These are phyloP conservation scores for Aspergillus sclerotialis DNA, from an alignment of 2,329 filamentous ascomycete genomes.

Conservation along the genomic window DNA sequence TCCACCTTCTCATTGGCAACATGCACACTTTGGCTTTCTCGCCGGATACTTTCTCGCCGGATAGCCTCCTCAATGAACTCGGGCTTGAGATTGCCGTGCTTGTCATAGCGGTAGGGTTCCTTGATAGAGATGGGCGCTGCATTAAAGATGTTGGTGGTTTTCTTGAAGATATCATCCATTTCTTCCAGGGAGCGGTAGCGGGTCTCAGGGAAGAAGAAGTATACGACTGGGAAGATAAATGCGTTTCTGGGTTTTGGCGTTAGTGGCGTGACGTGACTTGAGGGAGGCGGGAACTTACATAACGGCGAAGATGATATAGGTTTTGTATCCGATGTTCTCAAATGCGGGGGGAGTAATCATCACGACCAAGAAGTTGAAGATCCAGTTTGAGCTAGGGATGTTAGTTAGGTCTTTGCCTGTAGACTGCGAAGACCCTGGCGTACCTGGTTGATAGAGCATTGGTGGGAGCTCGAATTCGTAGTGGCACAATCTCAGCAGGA, in stretches of 20 bases:
- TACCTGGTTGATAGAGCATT: constrained; percentile 57
- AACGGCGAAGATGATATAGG: constrained; percentile 52
- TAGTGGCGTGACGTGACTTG: not conserved
- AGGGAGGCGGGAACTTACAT: constrained; percentile 33
- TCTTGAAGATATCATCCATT: constrained; percentile 61
- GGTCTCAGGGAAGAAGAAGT: constrained; percentile 58
- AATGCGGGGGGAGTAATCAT: constrained; percentile 60
- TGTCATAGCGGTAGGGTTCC: constrained; percentile 50
- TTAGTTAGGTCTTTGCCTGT: no score
- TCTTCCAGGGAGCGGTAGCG: constrained; percentile 58
- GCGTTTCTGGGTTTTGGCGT: constrained; percentile 38
- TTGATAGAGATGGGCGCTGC: constrained; percentile 45
- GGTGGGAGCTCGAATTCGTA: constrained; percentile 55
- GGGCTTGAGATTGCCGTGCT: constrained; percentile 47
- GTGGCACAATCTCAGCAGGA: constrained; percentile 45
- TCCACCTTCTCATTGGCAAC: constrained; percentile 12
- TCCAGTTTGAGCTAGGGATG: constrained; percentile 47
- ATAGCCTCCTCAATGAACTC: constrained; percentile 40
- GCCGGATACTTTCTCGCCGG: constrained; percentile 14
- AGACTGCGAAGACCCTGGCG: constrained; percentile 36
- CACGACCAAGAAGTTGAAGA: constrained; percentile 60
- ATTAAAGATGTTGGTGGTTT: constrained; percentile 43
- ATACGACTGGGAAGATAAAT: constrained; percentile 49
- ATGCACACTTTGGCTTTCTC: constrained; percentile 3
- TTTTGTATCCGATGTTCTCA: constrained; percentile 47